phyloP scores from a whole-genome alignment of 176 grass and related monocot species.

The Ananas comosus region DNA sequence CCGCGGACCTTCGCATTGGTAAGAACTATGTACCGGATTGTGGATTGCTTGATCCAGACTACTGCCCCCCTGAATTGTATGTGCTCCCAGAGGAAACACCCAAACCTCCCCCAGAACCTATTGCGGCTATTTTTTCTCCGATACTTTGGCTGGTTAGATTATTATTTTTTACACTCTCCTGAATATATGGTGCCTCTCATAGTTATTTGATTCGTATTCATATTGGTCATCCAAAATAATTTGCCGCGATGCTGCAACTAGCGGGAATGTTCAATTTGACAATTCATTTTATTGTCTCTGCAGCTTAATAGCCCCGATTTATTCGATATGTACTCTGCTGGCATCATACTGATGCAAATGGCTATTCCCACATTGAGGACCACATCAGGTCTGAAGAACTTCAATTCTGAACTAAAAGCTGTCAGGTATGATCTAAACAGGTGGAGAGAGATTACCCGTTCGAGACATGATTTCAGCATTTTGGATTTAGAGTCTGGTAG shows the following conservation, averaged over 20 bases:
- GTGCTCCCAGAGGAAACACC: conserved; percentile 95
- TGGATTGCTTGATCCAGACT: conserved; percentile 73
- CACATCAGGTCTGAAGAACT: conserved; percentile 60
- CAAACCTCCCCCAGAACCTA: conserved; percentile 59
- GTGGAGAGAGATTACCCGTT: conserved; percentile 56
- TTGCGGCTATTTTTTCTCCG: conserved; percentile 89
- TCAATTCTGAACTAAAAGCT: conserved; percentile 76
- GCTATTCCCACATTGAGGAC: conserved; percentile 58
- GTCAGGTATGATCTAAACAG: conserved; percentile 74
- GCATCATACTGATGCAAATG: conserved; percentile 96
- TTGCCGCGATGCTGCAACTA: too few species aligned
- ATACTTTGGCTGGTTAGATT: conserved; percentile 74
- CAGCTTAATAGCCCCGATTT: conserved; percentile 90
- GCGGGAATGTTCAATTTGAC: neutral
- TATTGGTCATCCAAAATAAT: neutral
- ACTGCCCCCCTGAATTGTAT: conserved; percentile 89
- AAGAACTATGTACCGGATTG: conserved; percentile 89
- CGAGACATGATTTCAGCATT: conserved; percentile 51
- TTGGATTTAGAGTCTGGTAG: conserved; percentile 70
- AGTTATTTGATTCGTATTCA: neutral
- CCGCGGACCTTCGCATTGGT: conserved; percentile 90
- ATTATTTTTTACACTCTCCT: neutral
- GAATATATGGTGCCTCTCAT: neutral
- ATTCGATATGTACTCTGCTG: conserved; percentile 98
- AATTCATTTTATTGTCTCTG: conserved; percentile 4